Percentiles rank a stretch among this genome's conserved stretches.
These are phyloP conservation scores for Quercus tomentella DNA, from an alignment of 331 rosid species.

Conservation along the genomic window DNA sequence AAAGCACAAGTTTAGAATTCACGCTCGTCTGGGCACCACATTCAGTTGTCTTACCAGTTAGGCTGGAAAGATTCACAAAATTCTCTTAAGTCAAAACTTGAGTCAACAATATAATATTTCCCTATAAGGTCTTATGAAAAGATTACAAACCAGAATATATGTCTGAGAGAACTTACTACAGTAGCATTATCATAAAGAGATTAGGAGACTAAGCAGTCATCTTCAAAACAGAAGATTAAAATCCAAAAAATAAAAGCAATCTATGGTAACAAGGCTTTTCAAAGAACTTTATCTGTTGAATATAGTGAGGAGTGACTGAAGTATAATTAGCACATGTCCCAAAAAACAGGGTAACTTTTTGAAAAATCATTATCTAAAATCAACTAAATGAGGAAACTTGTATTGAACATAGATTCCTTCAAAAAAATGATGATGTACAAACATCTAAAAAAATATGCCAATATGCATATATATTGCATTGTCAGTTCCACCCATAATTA, in stretches of 20 bases:
- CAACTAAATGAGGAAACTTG: neutral
- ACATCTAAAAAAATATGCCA: neutral
- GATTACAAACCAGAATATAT: neutral
- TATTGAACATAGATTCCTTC: neutral
- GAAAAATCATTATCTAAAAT: neutral
- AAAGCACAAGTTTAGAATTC: constrained; percentile 32
- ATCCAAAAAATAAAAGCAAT: constrained; percentile 18
- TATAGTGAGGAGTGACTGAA: neutral
- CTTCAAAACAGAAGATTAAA: neutral
- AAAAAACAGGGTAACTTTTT: neutral
- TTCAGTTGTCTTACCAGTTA: constrained; percentile 32
- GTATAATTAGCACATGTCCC: neutral
- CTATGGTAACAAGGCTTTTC: neutral
- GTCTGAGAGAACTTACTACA: neutral
- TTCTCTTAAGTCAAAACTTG: constrained; percentile 10
- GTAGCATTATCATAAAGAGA: neutral
- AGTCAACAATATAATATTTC: constrained; percentile 11
- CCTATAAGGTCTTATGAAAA: constrained; percentile 10
- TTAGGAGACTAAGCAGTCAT: neutral
- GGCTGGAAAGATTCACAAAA: constrained; percentile 38
- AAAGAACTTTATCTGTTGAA: neutral
- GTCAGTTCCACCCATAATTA: neutral
- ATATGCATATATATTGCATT: neutral
- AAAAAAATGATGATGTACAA: neutral
- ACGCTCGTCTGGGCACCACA: constrained; percentile 27